Percentiles rank a stretch among this genome's conserved stretches.
Evolutionary conservation across 805 yeast genomes (phyloP).

Genomic region (Candida peoriensis): DNA sequence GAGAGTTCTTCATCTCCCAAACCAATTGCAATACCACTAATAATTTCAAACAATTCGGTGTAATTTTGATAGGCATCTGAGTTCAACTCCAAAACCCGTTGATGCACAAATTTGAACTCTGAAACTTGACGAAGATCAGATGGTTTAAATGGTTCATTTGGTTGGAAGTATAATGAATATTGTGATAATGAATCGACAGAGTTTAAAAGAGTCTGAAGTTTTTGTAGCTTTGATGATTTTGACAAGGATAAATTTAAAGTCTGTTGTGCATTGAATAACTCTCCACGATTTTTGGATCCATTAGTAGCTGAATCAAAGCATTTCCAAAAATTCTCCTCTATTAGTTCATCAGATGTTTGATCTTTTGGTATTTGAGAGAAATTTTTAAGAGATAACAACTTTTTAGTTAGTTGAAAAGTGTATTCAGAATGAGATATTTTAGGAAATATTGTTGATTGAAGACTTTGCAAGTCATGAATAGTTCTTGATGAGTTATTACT

Average conservation of each 20-base stretch:
- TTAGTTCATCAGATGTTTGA: slow-evolving; percentile 9
- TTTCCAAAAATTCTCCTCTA: slow-evolving; percentile 34
- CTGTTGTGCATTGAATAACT: slow-evolving; percentile 32
- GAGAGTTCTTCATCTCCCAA: slow-evolving; percentile 23
- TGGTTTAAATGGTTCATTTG: slow-evolving; percentile 35
- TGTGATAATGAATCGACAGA: slow-evolving; percentile 26
- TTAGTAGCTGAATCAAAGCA: slow-evolving; percentile 39
- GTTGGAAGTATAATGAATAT: slow-evolving; percentile 27
- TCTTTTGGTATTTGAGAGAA: slow-evolving; percentile 21
- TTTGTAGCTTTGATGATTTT: slow-evolving; percentile 5
- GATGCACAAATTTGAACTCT: slow-evolving; percentile 33
- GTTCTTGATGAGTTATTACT: neutral
- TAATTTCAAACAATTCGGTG: slow-evolving; percentile 35
- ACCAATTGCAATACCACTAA: slow-evolving; percentile 37
- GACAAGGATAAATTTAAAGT: slow-evolving; percentile 11
- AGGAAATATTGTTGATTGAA: slow-evolving; percentile 4
- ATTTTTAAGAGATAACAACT: slow-evolving; percentile 25
- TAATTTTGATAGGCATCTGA: slow-evolving; percentile 42
- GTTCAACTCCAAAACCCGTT: slow-evolving; percentile 48
- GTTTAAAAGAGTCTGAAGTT: slow-evolving; percentile 17
- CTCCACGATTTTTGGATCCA: slow-evolving; percentile 34
- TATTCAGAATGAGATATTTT: slow-evolving; percentile 12
- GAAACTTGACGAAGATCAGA: slow-evolving; percentile 28
- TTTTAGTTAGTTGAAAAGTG: slow-evolving; percentile 20
- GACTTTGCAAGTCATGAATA: neutral